Evolutionary conservation across 768 basidiomycete genomes (phyloP).

Genomic region (Boletus tomentosulus): DNA sequence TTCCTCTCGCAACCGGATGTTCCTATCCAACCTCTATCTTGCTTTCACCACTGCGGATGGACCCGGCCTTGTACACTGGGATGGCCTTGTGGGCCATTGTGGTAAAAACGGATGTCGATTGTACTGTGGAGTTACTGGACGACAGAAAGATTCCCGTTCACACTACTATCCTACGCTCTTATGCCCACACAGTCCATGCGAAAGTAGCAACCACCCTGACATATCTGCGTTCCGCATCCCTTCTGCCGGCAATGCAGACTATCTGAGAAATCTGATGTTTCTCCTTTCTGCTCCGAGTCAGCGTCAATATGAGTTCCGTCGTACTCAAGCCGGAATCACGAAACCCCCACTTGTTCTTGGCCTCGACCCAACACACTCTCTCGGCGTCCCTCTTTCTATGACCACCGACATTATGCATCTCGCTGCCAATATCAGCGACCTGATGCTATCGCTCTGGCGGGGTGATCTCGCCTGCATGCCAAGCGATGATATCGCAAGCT

Average conservation of each 20-base stretch:
- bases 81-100: slow-evolving; percentile 1
- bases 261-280: background rate
- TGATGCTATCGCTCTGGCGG: background rate
- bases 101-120: background rate
- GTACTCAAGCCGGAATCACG: background rate
- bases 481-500: background rate
- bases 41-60: background rate
- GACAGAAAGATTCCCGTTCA: background rate
- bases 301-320: background rate
- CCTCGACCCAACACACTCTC: background rate
- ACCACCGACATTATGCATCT: slow-evolving; percentile 8
- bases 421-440: background rate
- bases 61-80: background rate
- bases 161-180: background rate
- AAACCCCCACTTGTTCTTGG: background rate
- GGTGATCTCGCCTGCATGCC: background rate
- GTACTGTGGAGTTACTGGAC: background rate
- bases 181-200: too few species aligned
- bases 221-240: background rate
- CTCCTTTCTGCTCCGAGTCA: background rate
- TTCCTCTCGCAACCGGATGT: background rate
- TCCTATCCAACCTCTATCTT: background rate
- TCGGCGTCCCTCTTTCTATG: slow-evolving; percentile 2
- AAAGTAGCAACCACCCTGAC: background rate
- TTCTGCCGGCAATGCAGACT: background rate